phyloP scores from a whole-genome alignment of 257 asterid species.

The Orobanche coerulescens region DNA sequence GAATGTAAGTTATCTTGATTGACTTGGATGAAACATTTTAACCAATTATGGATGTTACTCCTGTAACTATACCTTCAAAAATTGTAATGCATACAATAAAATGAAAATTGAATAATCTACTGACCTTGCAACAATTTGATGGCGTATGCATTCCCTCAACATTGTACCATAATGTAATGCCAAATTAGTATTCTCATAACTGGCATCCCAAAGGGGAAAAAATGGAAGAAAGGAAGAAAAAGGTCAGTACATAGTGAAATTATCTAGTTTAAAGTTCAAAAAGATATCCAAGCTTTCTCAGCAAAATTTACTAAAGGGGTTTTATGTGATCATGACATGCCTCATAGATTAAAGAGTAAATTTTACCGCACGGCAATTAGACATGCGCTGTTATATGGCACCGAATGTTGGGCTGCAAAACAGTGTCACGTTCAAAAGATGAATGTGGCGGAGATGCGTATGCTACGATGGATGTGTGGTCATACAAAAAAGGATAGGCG shows the following conservation, averaged over 20 bases:
- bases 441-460: too few relatives aligned
- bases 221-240: not conserved
- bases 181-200: constrained; percentile 58
- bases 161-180: constrained; percentile 79
- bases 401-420: too few relatives aligned
- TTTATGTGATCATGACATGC: too few relatives aligned
- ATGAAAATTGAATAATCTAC: constrained; percentile 2
- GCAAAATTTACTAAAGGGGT: constrained; percentile 3
- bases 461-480: too few relatives aligned
- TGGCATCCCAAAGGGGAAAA: constrained; percentile 23
- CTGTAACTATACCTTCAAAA: not conserved
- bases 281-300: not conserved
- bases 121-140: constrained; percentile 77
- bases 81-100: not conserved
- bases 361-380: too few relatives aligned
- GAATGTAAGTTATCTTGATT: not conserved
- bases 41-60: not conserved
- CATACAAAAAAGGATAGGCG: too few relatives aligned
- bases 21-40: not conserved
- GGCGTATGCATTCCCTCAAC: constrained; percentile 90
- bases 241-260: not conserved
- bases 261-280: not conserved
- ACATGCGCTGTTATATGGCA: too few relatives aligned
- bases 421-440: too few relatives aligned
- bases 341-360: too few relatives aligned